A percentile compares a stretch with the other conserved stretches of the same genome.
phyloP scores from a whole-genome alignment of 768 basidiomycete genomes.

The Boletus barrowsii region DNA sequence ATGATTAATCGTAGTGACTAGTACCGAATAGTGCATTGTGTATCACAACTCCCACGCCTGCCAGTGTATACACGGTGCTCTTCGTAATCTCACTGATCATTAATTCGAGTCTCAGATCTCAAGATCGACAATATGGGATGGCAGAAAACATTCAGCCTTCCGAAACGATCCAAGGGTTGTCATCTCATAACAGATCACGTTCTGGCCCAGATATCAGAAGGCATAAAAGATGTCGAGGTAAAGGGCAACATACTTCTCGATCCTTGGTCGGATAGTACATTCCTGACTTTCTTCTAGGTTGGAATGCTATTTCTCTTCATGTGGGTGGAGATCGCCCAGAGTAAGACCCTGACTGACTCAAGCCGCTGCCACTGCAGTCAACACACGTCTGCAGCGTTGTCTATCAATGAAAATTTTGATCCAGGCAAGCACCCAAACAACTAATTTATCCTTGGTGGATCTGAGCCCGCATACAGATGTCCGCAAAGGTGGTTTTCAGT shows the following conservation, averaged over 20 bases:
- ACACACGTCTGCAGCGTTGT: slow-evolving; percentile 77
- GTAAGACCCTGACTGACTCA: slow-evolving; percentile 6
- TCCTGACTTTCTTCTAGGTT: slow-evolving; percentile 40
- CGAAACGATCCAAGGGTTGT: slow-evolving; percentile 58
- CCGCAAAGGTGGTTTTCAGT: slow-evolving; percentile 37
- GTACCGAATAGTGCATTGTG: no score
- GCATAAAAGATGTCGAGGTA: slow-evolving; percentile 66
- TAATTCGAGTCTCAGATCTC: not conserved
- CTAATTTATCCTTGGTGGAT: not conserved
- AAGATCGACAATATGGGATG: slow-evolving; percentile 61
- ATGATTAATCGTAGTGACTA: slow-evolving; percentile 20
- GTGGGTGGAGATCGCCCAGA: slow-evolving; percentile 38
- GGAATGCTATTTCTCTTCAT: slow-evolving; percentile 91
- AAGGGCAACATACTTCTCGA: not conserved
- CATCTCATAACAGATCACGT: slow-evolving; percentile 85
- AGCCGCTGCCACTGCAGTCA: slow-evolving; percentile 42
- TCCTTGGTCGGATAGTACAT: not conserved
- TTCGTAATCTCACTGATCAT: not conserved
- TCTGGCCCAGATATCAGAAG: slow-evolving; percentile 59
- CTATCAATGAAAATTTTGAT: slow-evolving; percentile 90
- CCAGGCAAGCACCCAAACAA: slow-evolving; percentile 44
- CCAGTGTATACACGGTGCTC: not conserved
- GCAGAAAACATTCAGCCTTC: slow-evolving; percentile 80
- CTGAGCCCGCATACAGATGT: slow-evolving; percentile 35
- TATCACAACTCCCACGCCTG: not conserved